Conservation (phyloP, 306 rosid genomes). For the Albizia julibrissin region DNA sequence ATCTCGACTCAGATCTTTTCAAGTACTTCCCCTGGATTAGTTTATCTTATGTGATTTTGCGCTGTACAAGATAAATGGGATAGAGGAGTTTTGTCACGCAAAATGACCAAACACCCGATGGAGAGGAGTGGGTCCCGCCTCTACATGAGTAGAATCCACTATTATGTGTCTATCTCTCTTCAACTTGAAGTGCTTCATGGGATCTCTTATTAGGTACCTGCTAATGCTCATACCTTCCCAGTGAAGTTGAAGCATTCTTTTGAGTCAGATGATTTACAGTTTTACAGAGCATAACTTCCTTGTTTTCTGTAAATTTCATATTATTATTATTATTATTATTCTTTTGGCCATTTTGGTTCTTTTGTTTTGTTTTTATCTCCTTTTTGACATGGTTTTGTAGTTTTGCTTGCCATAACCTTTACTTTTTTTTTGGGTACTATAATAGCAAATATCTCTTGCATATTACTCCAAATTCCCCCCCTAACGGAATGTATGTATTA, state of each 20-base stretch:
- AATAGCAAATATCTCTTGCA: not conserved
- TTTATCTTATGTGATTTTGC: too few species aligned
- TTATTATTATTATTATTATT: not conserved
- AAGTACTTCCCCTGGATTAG: not conserved
- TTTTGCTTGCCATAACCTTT: not conserved
- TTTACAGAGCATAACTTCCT: constrained; percentile 13
- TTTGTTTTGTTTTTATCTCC: not conserved
- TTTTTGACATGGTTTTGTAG: not conserved
- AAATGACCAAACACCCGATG: too few species aligned
- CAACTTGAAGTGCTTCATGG: not conserved
- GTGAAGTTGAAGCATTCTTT: constrained; percentile 20
- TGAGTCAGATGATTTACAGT: constrained; percentile 5
- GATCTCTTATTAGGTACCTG: not conserved
- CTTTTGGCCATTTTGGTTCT: not conserved
- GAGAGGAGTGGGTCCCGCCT: not conserved
- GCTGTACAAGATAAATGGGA: too few species aligned
- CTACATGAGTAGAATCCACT: not conserved
- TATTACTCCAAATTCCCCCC: not conserved
- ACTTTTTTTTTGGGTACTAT: not conserved
- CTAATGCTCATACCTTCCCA: not conserved
- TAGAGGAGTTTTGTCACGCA: too few species aligned
- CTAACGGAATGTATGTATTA: not conserved
- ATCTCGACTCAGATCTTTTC: not conserved
- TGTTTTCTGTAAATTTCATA: constrained; percentile 48
- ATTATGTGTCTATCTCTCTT: not conserved